Evolutionary conservation across 2,329 filamentous ascomycete species (phyloP), one percentile per base, ranked within the genome.

Genomic region (Botrytis paeoniae): DNA sequence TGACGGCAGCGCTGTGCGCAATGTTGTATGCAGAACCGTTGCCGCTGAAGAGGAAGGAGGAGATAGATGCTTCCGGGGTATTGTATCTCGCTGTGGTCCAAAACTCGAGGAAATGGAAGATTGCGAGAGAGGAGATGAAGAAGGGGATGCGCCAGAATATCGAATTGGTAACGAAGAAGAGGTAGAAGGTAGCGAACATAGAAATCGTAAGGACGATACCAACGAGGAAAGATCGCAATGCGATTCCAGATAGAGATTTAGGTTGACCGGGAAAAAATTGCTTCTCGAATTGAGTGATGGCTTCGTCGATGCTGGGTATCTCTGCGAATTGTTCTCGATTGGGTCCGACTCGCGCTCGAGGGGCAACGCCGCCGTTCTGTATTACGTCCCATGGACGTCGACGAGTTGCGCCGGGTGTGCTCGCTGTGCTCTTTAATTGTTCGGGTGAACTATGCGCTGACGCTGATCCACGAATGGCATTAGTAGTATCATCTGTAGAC

Each of bases 81-180:
- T 98, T 98, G 84, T 92, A 93, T 72, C 87, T 85, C 14, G 95
- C 95, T 0, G 95, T 98, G 45, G 91, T 93, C 86, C 91, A 97
- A 85, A 95, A 99, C 83, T 99, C 96, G 82, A 98, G 90, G 83
- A 97, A 98, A 85, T 99, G 96, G 84, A 98, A 98, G 43, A 92
- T 78, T 39, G 91, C 88, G 65, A 98, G 90, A 22, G 89, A 85
- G 69, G 84, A 84, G 65, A 92, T 79, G 84, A 95, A 95, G 81
- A 91, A 89, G 43, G 89, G 87, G 12, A 88, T 81, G 73, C 89
- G 88, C 89, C 89, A 91, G 72, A 88, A 82, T 0, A 76, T 70
- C 2, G 66, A 68, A 0, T n/a, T 5, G 1, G 32, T 73, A 16
- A 29, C n/a, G 41, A 64, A 74, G 57, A 78, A 69, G 61, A 80